phyloP scores from a whole-genome alignment of 371 early-diverging fungal genomes.

The Mucor mucedo region DNA sequence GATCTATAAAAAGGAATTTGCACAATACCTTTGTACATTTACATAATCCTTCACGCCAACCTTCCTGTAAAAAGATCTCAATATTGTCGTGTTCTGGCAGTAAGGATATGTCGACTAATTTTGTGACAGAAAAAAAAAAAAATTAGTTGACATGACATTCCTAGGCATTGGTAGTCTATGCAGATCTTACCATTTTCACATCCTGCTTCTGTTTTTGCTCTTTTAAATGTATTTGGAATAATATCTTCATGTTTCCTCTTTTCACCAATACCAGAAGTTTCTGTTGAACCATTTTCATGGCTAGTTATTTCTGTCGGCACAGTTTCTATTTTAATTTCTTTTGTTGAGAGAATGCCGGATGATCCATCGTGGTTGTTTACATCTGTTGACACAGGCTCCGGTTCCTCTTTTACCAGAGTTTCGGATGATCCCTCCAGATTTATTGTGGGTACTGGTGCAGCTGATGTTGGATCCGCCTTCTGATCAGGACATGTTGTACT shows the following conservation, averaged over 20 bases:
- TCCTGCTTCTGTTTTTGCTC: background rate
- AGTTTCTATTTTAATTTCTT: background rate
- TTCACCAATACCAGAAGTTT: conserved; percentile 5
- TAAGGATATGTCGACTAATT: conserved; percentile 17
- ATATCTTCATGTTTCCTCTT: conserved; percentile 21
- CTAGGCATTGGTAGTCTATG: background rate
- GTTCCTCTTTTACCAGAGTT: too few species aligned
- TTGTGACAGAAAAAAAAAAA: background rate
- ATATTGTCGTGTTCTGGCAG: conserved; percentile 29
- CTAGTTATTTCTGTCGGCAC: background rate
- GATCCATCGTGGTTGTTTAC: too few species aligned
- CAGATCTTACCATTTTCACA: conserved; percentile 20
- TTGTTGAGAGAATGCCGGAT: too few species aligned
- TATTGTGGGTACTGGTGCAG: too few species aligned
- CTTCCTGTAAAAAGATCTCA: conserved; percentile 54
- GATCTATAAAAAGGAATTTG: background rate
- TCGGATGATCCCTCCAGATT: too few species aligned
- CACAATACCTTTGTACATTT: conserved; percentile 41
- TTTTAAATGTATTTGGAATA: conserved; percentile 15
- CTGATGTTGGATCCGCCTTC: too few species aligned
- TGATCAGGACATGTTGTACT: background rate
- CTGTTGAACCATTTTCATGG: too few species aligned
- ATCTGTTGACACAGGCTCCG: too few species aligned
- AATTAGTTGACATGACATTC: background rate
- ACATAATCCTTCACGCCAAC: conserved; percentile 58